Evolutionary conservation across 768 basidiomycete species (phyloP).

Genomic region (Phaffia australis): DNA sequence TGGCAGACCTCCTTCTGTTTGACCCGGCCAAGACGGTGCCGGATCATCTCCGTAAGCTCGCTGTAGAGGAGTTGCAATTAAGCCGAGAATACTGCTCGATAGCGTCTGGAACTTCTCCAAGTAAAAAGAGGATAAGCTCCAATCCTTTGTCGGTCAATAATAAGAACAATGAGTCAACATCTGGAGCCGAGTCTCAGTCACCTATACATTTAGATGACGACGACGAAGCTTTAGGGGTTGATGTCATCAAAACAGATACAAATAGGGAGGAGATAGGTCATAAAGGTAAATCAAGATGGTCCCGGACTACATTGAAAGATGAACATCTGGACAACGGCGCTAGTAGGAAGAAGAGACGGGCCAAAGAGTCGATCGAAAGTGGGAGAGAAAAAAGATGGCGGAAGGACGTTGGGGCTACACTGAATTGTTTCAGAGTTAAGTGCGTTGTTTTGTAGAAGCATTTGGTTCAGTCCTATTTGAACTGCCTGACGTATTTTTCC

Average conservation of each 20-base stretch:
- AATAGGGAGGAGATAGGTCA: no score
- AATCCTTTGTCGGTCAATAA: no score
- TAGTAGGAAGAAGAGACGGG: conserved; percentile 3
- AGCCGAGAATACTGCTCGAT: background rate
- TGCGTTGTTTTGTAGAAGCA: background rate
- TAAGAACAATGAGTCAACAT: no score
- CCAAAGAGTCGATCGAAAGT: background rate
- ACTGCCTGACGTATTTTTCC: no score
- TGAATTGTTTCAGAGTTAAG: conserved; percentile 15
- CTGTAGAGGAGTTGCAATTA: conserved; percentile 4
- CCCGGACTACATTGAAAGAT: no score
- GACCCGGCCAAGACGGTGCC: conserved; percentile 20
- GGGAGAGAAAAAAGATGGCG: background rate
- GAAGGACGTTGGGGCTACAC: background rate
- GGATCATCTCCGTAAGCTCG: background rate
- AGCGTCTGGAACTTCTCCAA: background rate
- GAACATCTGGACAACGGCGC: no score
- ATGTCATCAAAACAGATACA: background rate
- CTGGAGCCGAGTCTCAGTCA: no score
- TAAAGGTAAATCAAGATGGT: background rate
- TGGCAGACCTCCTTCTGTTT: conserved; percentile 17
- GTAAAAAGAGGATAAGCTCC: background rate
- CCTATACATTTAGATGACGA: background rate
- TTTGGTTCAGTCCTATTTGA: background rate
- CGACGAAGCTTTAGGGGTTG: background rate